Base-by-base conservation (phyloP, 805 yeast genomes). In the Metschnikowia hibisci region DNA sequence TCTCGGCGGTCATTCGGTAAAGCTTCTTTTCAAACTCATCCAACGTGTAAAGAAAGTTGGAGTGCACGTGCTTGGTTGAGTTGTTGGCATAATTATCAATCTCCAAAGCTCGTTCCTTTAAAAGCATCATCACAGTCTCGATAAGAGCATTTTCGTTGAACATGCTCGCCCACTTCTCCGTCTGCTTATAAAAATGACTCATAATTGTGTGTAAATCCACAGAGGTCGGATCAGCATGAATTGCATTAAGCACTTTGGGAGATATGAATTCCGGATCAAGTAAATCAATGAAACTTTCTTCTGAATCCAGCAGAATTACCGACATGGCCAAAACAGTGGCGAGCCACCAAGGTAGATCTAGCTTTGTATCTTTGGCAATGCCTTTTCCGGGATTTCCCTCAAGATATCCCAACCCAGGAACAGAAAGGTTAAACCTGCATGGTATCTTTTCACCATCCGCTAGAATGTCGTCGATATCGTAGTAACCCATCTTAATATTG, bases 261-360 rank as follows among this genome's bases (percentile, higher is more conserved):
- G 77, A 70, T 43, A 89, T 74, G 32, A 82, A 79, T 2, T 81
- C 85, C 0, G 98, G 98, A 38, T 78, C 80, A 20, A 78, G 64
- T 42, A 89, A 68, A 38, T 79, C 82, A 5, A 87, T 69, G 53
- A 87, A 86, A 4, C 84, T 78, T 11, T 62, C 67, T 7, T 56
- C 65, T 0, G 63, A 61, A 10, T 58, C 65, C 22, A 63, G 71
- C 58, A 55, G 61, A 27, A 61, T 51, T 26, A 58, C 60, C 50
- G 63, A 67, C 34, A 50, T 59, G 0, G 96, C 96, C 26, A 90
- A 65, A 1, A 84, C 76, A 45, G 82, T 82, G 0, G 96, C 95
- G 32, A 91, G 64, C 98, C 98, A 91, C 23, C 89, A 62, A 0
- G 98, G 98, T 18, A 91, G 69, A 45, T 86, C 90, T 3, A 88